Evolutionary conservation across 345 rosid species (phyloP), one percentile per base, ranked within the genome.

Genomic region (Nasturtium officinale): DNA sequence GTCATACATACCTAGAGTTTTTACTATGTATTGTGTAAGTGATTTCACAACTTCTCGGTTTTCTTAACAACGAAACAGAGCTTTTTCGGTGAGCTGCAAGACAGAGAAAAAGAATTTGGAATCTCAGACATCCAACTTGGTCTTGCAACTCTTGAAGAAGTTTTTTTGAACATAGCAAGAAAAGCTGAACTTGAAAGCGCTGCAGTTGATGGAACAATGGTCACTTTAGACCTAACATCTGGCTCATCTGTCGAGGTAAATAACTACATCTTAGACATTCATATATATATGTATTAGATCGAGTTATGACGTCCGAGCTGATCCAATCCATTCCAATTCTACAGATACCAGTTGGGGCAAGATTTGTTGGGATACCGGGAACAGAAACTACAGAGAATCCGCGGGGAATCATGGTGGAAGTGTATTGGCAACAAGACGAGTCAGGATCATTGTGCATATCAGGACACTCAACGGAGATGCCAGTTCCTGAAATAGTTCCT

Each of bases 91-190:
- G 98, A 89, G 83, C 90, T 89, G 26, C 86, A 89, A 86, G 89
- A 78, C 46, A 88, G 86, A 73, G 86, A 82, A 75, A 16, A 29
- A 5, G 92, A 88, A 59, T 86, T 89, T 45, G 85, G 89, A 43
- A 86, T 94, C 72, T 76, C 91, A 17, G 97, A 94, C 72, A 84
- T 94, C 72, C 98, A 94, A 68, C 90, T 90, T 18, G 89, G 97
- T 58, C 94, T 94, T 7, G 74, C 98, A 20, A 91, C 97, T n/a
- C 95, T 94, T 1, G 98, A 91, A 83, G 97, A 94, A 81, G 97
- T 94, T 57, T 94, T 91, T 89, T 81, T 94, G 60, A 91, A 91
- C 64, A 94, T 94, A n/a, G 98, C 97, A 28, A 84, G 81, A 82
- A 85, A 87, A 76, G 98, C 98, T 21, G 98, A 94, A 75, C 84